phyloP scores from a whole-genome alignment of 176 grass and related monocot species.

The Oropetium thomaeum region DNA sequence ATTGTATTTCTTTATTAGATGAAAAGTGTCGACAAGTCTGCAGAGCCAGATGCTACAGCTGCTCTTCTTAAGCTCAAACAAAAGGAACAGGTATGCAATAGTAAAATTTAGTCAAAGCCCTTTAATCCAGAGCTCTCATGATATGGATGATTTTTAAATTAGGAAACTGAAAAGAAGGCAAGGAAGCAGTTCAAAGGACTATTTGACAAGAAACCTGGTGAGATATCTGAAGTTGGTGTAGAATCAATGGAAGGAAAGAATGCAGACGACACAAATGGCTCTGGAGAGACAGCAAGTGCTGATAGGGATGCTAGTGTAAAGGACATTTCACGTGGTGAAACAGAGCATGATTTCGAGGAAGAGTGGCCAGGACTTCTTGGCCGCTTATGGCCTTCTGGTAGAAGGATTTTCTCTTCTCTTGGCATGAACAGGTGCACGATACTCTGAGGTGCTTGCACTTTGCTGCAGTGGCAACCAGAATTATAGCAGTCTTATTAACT shows the following conservation, averaged over 20 bases:
- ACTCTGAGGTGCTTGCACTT: slow-evolving; percentile 40
- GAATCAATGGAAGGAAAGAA: slow-evolving; percentile 31
- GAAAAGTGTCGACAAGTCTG: slow-evolving; percentile 63
- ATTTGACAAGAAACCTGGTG: slow-evolving; percentile 95
- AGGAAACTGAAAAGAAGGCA: slow-evolving; percentile 78
- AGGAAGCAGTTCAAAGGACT: slow-evolving; percentile 98
- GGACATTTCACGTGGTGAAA: neutral
- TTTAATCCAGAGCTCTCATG: neutral
- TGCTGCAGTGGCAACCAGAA: neutral
- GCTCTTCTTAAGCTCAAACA: slow-evolving; percentile 83
- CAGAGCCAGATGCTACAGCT: slow-evolving; percentile 74
- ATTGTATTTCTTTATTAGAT: slow-evolving; percentile 52
- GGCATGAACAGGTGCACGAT: slow-evolving; percentile 81
- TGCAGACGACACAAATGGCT: neutral
- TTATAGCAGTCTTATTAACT: neutral
- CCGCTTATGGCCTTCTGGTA: slow-evolving; percentile 58
- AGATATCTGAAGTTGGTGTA: slow-evolving; percentile 63
- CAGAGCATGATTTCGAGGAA: slow-evolving; percentile 51
- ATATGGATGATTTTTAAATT: neutral
- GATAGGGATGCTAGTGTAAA: slow-evolving; percentile 28
- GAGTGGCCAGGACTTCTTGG: slow-evolving; percentile 56
- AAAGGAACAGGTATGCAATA: slow-evolving; percentile 61
- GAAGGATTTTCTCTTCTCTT: slow-evolving; percentile 61
- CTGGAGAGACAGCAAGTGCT: slow-evolving; percentile 19
- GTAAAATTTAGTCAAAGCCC: neutral